Evolutionary conservation across 305 asterid species (phyloP).

Genomic region (Andrographis paniculata): DNA sequence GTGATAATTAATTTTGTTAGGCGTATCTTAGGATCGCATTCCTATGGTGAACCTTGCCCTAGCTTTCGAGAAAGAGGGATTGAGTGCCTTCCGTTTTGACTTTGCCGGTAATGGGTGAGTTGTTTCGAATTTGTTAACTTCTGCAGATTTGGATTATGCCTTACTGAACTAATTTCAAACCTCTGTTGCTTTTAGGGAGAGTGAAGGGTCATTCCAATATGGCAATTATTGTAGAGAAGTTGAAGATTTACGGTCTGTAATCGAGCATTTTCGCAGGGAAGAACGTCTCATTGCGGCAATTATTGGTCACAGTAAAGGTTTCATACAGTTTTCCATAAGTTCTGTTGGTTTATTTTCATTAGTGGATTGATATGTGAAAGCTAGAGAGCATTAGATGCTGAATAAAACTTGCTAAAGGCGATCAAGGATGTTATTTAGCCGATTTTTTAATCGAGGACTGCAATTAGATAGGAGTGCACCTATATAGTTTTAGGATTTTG

Average conservation of each 20-base stretch:
- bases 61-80: slow-evolving; percentile 58
- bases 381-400: too few relatives aligned
- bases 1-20: not conserved
- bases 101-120: slow-evolving; percentile 90
- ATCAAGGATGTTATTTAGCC: too few relatives aligned
- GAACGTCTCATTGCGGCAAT: slow-evolving; percentile 43
- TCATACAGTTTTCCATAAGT: not conserved
- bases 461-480: too few relatives aligned
- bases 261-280: slow-evolving; percentile 49
- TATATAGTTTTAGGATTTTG: too few relatives aligned
- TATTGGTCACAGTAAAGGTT: slow-evolving; percentile 92
- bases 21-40: slow-evolving; percentile 52
- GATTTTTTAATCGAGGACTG: too few relatives aligned
- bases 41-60: slow-evolving; percentile 76
- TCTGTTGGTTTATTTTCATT: not conserved
- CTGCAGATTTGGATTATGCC: slow-evolving; percentile 5
- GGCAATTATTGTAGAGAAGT: slow-evolving; percentile 81
- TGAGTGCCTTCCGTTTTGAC: slow-evolving; percentile 82
- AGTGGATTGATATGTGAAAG: slow-evolving; percentile 1
- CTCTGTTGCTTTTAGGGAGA: slow-evolving; percentile 45
- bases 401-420: too few relatives aligned
- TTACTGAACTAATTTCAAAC: not conserved
- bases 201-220: slow-evolving; percentile 82
- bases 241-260: slow-evolving; percentile 65
- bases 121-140: not conserved